These are phyloP conservation scores for Chrysosporium queenslandicum DNA, from an alignment of 2,329 filamentous ascomycete genomes.

Conservation along the genomic window DNA sequence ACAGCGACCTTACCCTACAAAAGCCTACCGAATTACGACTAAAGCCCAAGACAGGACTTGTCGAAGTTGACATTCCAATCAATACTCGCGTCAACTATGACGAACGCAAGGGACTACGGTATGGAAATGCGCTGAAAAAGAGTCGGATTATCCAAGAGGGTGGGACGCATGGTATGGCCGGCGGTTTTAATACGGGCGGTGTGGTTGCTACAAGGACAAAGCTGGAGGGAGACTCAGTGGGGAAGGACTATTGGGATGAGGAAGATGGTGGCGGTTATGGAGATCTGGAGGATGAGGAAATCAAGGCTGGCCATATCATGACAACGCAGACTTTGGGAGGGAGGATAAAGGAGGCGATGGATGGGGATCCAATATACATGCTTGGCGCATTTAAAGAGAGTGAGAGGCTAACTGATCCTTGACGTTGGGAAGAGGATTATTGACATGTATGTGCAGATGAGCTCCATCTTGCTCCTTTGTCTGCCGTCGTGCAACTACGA, in stretches of 20 bases:
- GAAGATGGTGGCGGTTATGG: constrained; percentile 15
- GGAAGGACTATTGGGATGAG: constrained; percentile 22
- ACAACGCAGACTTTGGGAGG: constrained; percentile 77
- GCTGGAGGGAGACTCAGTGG: constrained; percentile 18
- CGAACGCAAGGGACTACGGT: constrained; percentile 67
- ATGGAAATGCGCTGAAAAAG: constrained; percentile 64
- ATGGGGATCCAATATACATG: constrained; percentile 70
- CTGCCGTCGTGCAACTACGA: constrained; percentile 75
- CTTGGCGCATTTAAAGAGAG: constrained; percentile 79
- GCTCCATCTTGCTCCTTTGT: constrained; percentile 74
- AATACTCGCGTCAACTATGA: constrained; percentile 68
- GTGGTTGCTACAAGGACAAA: constrained; percentile 22
- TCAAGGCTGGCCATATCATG: constrained; percentile 47
- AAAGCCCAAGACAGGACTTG: constrained; percentile 70
- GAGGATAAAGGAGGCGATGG: constrained; percentile 58
- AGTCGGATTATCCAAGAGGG: constrained; percentile 46
- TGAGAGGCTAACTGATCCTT: constrained; percentile 34
- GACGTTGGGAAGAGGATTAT: background rate
- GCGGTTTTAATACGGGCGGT: constrained; percentile 52
- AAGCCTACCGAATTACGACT: constrained; percentile 65
- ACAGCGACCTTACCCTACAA: constrained; percentile 46
- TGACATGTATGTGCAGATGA: constrained; percentile 48
- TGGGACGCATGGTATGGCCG: constrained; percentile 60
- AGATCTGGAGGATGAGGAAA: constrained; percentile 19
- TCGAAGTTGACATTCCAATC: constrained; percentile 86